Conservation (phyloP, 805 yeast genomes). For the Lachancea dasiensis region DNA sequence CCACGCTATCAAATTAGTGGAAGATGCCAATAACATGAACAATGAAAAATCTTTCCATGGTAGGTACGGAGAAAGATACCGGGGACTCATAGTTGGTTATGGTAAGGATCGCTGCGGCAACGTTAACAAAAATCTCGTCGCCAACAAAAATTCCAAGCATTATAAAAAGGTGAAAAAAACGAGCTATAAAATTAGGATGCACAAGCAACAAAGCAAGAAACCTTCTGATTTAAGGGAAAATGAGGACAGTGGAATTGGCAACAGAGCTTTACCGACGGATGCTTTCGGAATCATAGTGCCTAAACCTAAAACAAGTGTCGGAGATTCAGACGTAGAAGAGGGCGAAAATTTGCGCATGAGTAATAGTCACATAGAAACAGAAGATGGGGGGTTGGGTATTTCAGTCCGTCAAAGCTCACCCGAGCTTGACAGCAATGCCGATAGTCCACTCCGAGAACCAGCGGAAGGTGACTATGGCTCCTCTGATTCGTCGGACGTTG, state of each 20-base stretch:
- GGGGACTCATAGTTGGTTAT: conserved; percentile 51
- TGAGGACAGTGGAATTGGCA: not conserved
- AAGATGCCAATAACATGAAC: conserved; percentile 42
- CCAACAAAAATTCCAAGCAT: conserved; percentile 46
- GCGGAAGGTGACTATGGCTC: not conserved
- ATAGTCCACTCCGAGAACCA: not conserved
- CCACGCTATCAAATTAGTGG: conserved; percentile 60
- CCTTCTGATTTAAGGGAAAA: not conserved
- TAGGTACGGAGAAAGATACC: conserved; percentile 42
- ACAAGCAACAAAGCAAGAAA: conserved; percentile 4
- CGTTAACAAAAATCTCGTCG: conserved; percentile 29
- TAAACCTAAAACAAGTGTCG: not conserved
- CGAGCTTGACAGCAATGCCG: too few relatives aligned
- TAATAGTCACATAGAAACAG: conserved; percentile 9
- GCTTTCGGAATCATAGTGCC: conserved; percentile 17
- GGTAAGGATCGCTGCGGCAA: conserved; percentile 82
- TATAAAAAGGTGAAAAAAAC: conserved; percentile 37
- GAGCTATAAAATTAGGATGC: conserved; percentile 8
- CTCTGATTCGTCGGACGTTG: conserved; percentile 9
- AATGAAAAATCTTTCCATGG: conserved; percentile 33
- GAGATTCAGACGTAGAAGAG: conserved; percentile 14
- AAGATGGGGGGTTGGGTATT: conserved; percentile 14
- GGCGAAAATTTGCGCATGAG: conserved; percentile 15
- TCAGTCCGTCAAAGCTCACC: conserved; percentile 4
- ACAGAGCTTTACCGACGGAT: conserved; percentile 8